Base-by-base conservation (phyloP, 495 filamentous ascomycete species). In the Xylaria sp. region DNA sequence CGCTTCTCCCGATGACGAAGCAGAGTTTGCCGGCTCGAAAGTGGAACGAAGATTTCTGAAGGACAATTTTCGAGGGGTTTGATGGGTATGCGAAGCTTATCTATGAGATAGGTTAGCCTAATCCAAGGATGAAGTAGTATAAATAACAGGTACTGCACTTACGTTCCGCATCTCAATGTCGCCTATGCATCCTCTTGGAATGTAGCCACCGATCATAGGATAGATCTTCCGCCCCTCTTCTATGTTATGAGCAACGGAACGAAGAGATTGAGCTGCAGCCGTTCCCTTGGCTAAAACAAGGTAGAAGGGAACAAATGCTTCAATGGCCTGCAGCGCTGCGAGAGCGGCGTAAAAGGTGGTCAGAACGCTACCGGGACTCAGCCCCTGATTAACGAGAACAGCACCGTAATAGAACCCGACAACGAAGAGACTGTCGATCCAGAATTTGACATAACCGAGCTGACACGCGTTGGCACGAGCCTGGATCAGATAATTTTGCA, bases 381-480 rank as follows among this genome's bases (percentile, higher is more conserved):
- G 44, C 8, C 81, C 80, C 9, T 81, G 77, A 14, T 80, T 80
- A 24, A 94, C 88, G 8, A 97, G 83, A 1, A 85, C 79, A 62
- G 90, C 88, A 0, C 94, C 95, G 78, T 94, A 97, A 89, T 93
- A 98, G 74, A 99, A 98, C 0, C 95, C 95, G 73, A 94, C 88
- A 0, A 97, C 92, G 68, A 98, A 97, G 81, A 98, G 91, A 3
- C 85, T 85, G 19, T 94, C 87, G 43, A 90, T 90, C 81, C 93
- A 87, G 72, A 97, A 85, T 53, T 91, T 90, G 53, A 92, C 85
- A 57, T 92, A 86, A 0, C 90, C 88, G 67, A 92, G 88, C 75
- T 97, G 93, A 1, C 88, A 73, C 6, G 92, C 90, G 74, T 89
- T 91, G 11, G 88, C 81, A 50, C 86, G 81, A 2, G 91, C 92